Conservation (phyloP, 441 rosid species). For the Eruca vesicaria region DNA sequence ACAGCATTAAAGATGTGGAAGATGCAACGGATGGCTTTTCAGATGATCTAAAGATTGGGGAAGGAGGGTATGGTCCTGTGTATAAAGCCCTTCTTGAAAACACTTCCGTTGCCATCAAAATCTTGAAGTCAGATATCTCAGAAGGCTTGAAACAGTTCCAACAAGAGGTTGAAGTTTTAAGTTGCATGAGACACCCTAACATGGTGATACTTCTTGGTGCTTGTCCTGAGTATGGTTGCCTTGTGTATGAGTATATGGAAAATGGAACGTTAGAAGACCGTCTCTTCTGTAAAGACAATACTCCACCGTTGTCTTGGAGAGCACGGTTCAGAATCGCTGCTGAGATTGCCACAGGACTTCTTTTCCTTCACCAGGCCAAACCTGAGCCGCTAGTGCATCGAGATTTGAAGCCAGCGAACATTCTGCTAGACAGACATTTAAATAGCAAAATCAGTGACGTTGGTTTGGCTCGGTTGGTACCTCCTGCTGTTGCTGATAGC, state of each 20-base stretch:
- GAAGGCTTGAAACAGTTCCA: constrained; percentile 64
- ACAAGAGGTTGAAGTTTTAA: constrained; percentile 74
- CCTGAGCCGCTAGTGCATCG: constrained; percentile 84
- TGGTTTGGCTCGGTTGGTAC: constrained; percentile 71
- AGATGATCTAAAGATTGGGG: constrained; percentile 54
- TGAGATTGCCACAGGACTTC: constrained; percentile 67
- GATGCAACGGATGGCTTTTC: constrained; percentile 53
- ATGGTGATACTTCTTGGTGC: constrained; percentile 83
- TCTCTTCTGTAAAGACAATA: constrained; percentile 51
- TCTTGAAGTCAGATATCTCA: constrained; percentile 52
- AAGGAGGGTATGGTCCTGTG: constrained; percentile 86
- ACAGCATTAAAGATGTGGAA: constrained; percentile 60
- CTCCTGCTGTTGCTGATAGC: constrained; percentile 41
- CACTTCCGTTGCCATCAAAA: constrained; percentile 65
- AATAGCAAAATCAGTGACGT: constrained; percentile 68
- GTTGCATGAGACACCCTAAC: constrained; percentile 74
- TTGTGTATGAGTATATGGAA: constrained; percentile 79
- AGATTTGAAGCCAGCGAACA: constrained; percentile 84
- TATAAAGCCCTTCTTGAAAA: constrained; percentile 51
- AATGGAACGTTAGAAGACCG: constrained; percentile 82
- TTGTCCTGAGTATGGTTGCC: constrained; percentile 78
- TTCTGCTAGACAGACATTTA: constrained; percentile 54
- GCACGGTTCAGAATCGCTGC: constrained; percentile 62
- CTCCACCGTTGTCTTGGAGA: constrained; percentile 62
- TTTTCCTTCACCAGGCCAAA: constrained; percentile 72